Base-by-base conservation (phyloP, 495 filamentous ascomycete species). In the Pyronema omphalodes region DNA sequence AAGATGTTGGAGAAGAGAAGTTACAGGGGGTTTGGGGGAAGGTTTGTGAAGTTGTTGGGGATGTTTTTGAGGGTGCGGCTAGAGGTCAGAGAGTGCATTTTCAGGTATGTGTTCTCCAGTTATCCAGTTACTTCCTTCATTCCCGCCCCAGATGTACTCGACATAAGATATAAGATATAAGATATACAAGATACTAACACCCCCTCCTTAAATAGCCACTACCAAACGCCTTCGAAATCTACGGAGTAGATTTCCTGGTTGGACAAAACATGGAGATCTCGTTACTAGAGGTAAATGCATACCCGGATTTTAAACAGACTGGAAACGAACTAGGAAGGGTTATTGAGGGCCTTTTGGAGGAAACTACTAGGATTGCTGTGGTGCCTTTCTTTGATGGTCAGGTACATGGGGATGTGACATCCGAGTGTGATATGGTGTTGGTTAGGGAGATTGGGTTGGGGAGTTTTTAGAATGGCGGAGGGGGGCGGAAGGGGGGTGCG, bases 281-380 rank as follows among this genome's bases (percentile, higher is more conserved):
- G 74, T 67, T 96, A 61, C 67, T 98, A 50, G 91, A 98, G 71
- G 75, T 93, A n/a, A 98, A 98, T 69, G 83, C 89, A 0, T 98
- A 88, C 67, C 91, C 91, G 44, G 91, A 98, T 68, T 95, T 95
- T 61, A 77, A 67, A 62, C 89, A 95, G 76, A 94, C 86, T 9
- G 89, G 91, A 2, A 78, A 76, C 9, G 76, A 80, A 47, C 66
- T 86, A 54, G 79, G 71, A 60, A 74, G 70, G 5, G 67, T 95
- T 52, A 79, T 98, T 9, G 72, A 69, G 4, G 82, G 81, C 33
- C 69, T 98, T 53, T 88, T 88, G 73, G 74, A 78, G 60, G 82
- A 74, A 44, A 80, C 82, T 17, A 74, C 93, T 11, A 71, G 76
- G 51, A 67, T 75, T 57, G 85, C 73, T 29, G 78, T 89, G 0